These are phyloP conservation scores for Tetradesmus obliquus DNA, from an alignment of 139 green algal genomes.

Conservation along the genomic window DNA sequence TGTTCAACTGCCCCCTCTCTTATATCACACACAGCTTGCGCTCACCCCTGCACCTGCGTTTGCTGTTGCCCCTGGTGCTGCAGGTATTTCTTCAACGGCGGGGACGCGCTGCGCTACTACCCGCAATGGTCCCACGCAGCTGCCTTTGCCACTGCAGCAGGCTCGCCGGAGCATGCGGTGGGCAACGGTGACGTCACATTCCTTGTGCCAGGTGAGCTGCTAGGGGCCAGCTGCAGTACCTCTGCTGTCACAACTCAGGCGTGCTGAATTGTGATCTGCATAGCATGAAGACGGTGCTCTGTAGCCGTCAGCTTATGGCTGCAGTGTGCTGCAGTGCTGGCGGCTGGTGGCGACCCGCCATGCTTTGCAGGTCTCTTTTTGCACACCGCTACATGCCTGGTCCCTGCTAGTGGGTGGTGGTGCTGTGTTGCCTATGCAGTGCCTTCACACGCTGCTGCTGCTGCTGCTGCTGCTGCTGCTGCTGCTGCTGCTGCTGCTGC, in stretches of 20 bases:
- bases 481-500: neutral
- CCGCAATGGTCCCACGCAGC: neutral
- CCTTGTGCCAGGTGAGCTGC: neutral
- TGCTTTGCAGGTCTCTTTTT: no score
- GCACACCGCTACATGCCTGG: no score
- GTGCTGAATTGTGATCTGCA: no score
- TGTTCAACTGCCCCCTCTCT: no score
- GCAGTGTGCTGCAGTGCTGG: neutral
- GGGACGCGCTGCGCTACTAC: neutral
- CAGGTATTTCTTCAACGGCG: neutral
- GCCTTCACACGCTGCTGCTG: neutral
- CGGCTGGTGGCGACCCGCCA: no score
- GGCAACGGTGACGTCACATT: neutral
- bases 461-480: neutral
- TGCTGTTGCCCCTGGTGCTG: neutral
- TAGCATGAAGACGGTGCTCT: no score
- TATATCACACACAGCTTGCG: no score
- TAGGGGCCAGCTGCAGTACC: neutral
- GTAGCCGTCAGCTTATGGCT: neutral
- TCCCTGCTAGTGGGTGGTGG: no score
- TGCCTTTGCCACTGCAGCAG: neutral
- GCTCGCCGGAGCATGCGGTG: neutral
- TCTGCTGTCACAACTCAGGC: neutral
- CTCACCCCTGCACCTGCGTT: neutral
- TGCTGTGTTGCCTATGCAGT: no score